Conservation (phyloP, 2,329 filamentous ascomycete genomes). For the Colletotrichum graminicola region DNA sequence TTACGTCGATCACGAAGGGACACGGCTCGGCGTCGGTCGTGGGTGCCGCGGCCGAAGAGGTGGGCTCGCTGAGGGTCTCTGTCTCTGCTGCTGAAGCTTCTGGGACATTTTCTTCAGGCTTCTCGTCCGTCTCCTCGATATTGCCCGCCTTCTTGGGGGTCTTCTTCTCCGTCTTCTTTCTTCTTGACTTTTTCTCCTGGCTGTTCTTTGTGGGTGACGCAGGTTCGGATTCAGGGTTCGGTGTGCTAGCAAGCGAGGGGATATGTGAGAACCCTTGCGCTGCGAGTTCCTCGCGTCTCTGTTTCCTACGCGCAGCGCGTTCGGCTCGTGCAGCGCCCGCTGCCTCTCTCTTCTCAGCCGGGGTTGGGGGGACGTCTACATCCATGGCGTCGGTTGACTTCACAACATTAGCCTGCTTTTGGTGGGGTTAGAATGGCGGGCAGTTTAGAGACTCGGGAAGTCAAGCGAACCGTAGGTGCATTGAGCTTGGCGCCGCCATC, state of each 20-base stretch:
- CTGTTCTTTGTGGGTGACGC: conserved; percentile 31
- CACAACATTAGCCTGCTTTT: conserved; percentile 10
- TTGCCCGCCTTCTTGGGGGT: conserved; percentile 8
- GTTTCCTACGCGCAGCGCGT: conserved; percentile 36
- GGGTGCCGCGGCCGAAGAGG: not conserved
- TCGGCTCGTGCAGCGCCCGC: conserved; percentile 34
- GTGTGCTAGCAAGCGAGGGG: conserved; percentile 33
- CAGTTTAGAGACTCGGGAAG: conserved; percentile 1
- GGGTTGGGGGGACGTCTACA: conserved; percentile 31
- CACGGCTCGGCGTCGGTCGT: conserved; percentile 15
- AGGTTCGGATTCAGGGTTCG: conserved; percentile 30
- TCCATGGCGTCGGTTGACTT: conserved; percentile 33
- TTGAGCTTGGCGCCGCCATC: conserved; percentile 36
- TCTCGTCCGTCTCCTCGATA: conserved; percentile 1
- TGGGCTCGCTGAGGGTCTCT: conserved; percentile 18
- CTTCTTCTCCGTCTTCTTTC: conserved; percentile 40
- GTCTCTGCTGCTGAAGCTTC: conserved; percentile 18
- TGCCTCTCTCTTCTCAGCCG: conserved; percentile 27
- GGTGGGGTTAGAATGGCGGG: conserved; percentile 24
- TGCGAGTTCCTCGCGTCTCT: conserved; percentile 32
- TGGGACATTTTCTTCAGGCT: not conserved
- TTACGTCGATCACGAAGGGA: conserved; percentile 32
- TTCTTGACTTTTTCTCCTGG: conserved; percentile 34
- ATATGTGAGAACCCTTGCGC: conserved; percentile 10
- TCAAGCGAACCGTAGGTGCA: conserved; percentile 30